phyloP scores from a whole-genome alignment of 192 early-diverging fungal species.

The Geranomyces michiganensis region DNA sequence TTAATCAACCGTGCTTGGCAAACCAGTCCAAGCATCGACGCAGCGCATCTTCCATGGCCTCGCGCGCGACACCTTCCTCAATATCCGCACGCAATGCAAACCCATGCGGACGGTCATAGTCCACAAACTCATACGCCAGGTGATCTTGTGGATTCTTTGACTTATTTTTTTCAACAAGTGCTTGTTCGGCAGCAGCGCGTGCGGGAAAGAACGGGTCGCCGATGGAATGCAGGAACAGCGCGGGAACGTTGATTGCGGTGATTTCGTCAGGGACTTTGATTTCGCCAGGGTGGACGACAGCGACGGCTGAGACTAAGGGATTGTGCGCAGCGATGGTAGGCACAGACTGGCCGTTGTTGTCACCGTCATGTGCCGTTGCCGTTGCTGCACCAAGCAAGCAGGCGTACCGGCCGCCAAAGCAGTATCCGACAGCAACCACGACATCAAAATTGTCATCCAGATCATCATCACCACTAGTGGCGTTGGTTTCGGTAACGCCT shows the following conservation, averaged over 20 bases:
- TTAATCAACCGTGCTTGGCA: neutral
- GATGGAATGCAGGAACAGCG: neutral
- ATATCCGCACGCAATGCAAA: constrained; percentile 8
- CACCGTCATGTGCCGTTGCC: no score
- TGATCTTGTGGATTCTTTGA: neutral
- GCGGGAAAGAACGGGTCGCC: neutral
- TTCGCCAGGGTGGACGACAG: neutral
- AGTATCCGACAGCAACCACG: neutral
- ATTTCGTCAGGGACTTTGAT: constrained; percentile 2
- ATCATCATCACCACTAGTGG: no score
- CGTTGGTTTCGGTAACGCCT: no score
- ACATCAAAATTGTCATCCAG: neutral
- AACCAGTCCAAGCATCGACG: constrained; percentile 3
- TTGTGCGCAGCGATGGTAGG: neutral
- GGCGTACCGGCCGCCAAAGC: neutral
- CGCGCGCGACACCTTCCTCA: neutral
- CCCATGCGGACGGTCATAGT: neutral
- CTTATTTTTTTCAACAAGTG: neutral
- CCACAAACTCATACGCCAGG: neutral
- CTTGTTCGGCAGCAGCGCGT: neutral
- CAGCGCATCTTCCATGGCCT: constrained; percentile 7
- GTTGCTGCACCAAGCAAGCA: neutral
- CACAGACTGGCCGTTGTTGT: no score
- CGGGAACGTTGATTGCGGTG: neutral
- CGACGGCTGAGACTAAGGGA: neutral